Base-by-base conservation (phyloP, 1,139 yeast genomes). In the Barnettozyma hawaiiensis region DNA sequence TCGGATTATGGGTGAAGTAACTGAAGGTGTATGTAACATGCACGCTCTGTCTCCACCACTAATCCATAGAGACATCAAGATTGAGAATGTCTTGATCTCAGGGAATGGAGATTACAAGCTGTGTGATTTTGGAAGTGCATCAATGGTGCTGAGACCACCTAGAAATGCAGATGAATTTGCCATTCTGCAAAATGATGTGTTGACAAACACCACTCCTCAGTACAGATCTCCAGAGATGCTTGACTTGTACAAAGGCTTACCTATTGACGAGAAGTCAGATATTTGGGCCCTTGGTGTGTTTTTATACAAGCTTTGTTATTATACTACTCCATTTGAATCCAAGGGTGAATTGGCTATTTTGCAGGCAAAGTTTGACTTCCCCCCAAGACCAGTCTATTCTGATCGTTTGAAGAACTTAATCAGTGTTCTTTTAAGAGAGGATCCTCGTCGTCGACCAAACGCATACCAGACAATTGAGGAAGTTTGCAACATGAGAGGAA, bases 51-150 rank as follows among this genome's bases (percentile, higher is more conserved):
- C 73, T 37, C 90, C 87, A 11, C 90, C 95, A 1, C 70, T 92
- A 54, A 76, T 92, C 34, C 99, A 92, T 63, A 73, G 98, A 42
- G 99, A 92, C 65, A 82, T 92, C 55, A 92, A 92, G 65, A 90
- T 94, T 53, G 99, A 92, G 63, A 92, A 92, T 61, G 97, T 92
- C 7, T 71, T 92, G 49, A 82, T 92, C 24, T 85, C 87, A 53
- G 75, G 70, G 4, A 70, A 78, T 37, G 84, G 86, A 39, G 75
- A 75, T 41, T 94, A 76, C 63, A 92, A 90, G 62, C 67, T 92
- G 32, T 85, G 96, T 59, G 94, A 84, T 64, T 84, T 84, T 61
- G 94, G 94, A 2, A 81, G 89, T 7, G 81, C 87, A 0, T 69
- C 80, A 26, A 66, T 76, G 2, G 74, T 78, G 6, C 67, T 81